Base-by-base conservation (phyloP, 1,284 basidiomycete genomes). In the Boletus mariae region DNA sequence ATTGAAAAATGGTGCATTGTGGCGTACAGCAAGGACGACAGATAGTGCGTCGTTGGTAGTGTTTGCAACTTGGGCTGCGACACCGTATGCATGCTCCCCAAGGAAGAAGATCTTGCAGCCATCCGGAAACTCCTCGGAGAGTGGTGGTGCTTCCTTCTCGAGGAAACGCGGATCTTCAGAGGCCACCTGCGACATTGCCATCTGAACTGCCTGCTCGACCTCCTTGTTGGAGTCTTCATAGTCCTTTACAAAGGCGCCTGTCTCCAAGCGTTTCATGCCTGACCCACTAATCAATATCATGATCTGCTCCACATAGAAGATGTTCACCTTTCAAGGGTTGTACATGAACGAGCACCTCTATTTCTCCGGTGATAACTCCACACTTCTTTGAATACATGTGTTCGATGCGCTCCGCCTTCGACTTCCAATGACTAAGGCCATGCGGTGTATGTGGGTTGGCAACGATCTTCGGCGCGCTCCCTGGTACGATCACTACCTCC, bases 71-170 rank as follows among this genome's bases (percentile, higher is more conserved):
- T 94, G 90, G 0, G 94, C 94, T 6, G 97, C 94, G 5, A 90
- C 86, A n/a, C 97, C 97, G 66, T 97, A 99, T 0, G 90, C 90
- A 62, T 92, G 86, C 59, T 90, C 85, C 20, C 95, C 95, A 6
- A 99, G 80, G 84, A 98, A 99, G 73, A 99, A 97, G 41, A 98
- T 90, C 63, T 89, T 92, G 67, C 85, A 90, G 10, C 90, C 90
- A 1, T 84, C 83, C 0, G 95, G 94, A 73, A 94, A 98, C 69
- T 99, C 97, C 51, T 92, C 86, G 0, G 82, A 79, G 34, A 98
- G 73, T 0, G 92, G 85, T 2, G 92, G 88, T 0, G 96, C 84
- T 7, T 83, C 84, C 64, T 84, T 78, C 71, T 93, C 92, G n/a
- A 91, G 51, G 71, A 84, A 98, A 26, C 94, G 85, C 31, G 92